Evolutionary conservation across 768 basidiomycete species (phyloP), one percentile per base, ranked within the genome.

Genomic region (Russula foetens): DNA sequence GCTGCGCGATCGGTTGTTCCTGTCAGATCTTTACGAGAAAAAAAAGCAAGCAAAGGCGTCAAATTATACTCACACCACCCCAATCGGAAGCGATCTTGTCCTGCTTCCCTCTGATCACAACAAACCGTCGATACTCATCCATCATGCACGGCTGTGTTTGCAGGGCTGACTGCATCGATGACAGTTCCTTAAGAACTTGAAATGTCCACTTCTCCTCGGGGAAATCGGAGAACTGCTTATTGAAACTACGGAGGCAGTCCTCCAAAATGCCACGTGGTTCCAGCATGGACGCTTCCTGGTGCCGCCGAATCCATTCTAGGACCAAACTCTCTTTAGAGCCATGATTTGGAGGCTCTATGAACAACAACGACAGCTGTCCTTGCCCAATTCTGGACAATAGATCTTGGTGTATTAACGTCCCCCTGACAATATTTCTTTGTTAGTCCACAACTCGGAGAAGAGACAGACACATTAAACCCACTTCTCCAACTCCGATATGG

Each of bases 101-200:
- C 70, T 46, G 71, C 67, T 50, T 74, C 73, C 66, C 68, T 26
- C 69, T 77, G 39, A 91, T 72, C 1, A 87, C 76, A 12, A 87
- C 81, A 70, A 81, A 90, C 28, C 89, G 81, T 28, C 89, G 80
- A 67, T 84, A 84, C 31, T 75, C 67, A 49, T 76, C 71, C 80
- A 86, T 83, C 38, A 89, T 74, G 24, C 66, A 71, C n/a, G 84
- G 86, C 61, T 90, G 86, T 46, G 72, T 70, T 65, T 86, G 84
- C 75, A 88, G 80, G 0, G 62, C 52, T 24, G 23, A 56, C 23
- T 56, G 14, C 7, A 51, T 56, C 14, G 39, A 45, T 2, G 71
- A 68, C 44, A 89, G 74, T 38, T 80, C 78, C 29, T 69, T 65
- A 45, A 82, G 77, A 24, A 84, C 74, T 7, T 69, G 69, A 9